phyloP scores from a whole-genome alignment of 2,329 filamentous ascomycete genomes.

The Xylariomycetidae sp. region DNA sequence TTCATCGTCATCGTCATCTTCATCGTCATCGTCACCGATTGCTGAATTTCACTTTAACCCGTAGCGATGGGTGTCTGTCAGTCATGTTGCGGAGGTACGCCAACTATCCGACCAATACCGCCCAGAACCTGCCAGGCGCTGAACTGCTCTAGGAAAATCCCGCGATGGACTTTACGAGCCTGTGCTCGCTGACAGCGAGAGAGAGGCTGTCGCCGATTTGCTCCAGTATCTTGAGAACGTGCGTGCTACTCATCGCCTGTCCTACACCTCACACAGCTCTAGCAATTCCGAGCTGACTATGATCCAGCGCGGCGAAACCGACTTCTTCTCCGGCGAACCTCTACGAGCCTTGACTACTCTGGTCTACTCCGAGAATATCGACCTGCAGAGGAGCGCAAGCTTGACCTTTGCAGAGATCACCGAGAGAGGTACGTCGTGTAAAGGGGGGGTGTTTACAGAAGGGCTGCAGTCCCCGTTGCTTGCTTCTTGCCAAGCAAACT shows the following conservation, averaged over 20 bases:
- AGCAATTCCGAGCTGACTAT: conserved; percentile 23
- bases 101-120: not conserved
- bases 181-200: conserved; percentile 89
- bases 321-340: conserved; percentile 96
- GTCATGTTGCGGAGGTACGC: conserved; percentile 32
- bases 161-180: conserved; percentile 81
- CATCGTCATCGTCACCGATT: too few relatives aligned
- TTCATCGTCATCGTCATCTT: too few relatives aligned
- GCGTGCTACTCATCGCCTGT: conserved; percentile 31
- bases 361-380: conserved; percentile 98
- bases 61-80: conserved; percentile 30
- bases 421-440: conserved; percentile 70
- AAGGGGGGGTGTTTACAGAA: not conserved
- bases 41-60: too few relatives aligned
- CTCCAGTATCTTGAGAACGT: conserved; percentile 97
- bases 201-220: conserved; percentile 93
- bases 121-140: conserved; percentile 17
- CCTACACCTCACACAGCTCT: not conserved
- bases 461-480: not conserved
- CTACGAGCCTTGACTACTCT: conserved; percentile 90
- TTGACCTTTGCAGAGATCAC: conserved; percentile 99
- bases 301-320: conserved; percentile 81
- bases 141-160: conserved; percentile 56
- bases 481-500: too few relatives aligned
- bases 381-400: conserved; percentile 93